phyloP scores from a whole-genome alignment of 2,329 filamentous ascomycete species.

The Samsoniella hepiali region DNA sequence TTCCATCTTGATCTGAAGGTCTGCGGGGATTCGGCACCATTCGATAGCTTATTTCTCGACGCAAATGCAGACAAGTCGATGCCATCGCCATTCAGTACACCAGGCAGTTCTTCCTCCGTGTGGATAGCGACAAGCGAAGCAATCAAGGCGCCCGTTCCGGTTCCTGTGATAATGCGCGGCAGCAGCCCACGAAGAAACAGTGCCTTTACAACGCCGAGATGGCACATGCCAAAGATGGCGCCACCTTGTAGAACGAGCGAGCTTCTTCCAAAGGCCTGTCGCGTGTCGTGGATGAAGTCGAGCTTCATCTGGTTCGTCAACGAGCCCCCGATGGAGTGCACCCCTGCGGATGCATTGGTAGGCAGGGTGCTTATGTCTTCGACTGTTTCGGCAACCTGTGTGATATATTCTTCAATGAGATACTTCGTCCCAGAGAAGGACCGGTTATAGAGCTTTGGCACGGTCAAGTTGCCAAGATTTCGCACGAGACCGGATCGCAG shows the following conservation, averaged over 20 bases:
- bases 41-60: slow-evolving; percentile 31
- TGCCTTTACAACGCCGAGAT: slow-evolving; percentile 86
- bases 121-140: slow-evolving; percentile 85
- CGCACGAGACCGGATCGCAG: slow-evolving; percentile 75
- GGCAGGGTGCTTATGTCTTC: slow-evolving; percentile 70
- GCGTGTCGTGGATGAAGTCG: slow-evolving; percentile 80
- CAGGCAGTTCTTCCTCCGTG: slow-evolving; percentile 77
- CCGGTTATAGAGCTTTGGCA: slow-evolving; percentile 75
- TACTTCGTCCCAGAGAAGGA: slow-evolving; percentile 87
- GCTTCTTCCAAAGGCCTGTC: slow-evolving; percentile 83
- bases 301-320: slow-evolving; percentile 75
- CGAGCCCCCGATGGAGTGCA: slow-evolving; percentile 36
- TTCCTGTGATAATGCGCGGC: slow-evolving; percentile 87
- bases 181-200: slow-evolving; percentile 76
- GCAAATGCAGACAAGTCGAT: slow-evolving; percentile 82
- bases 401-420: slow-evolving; percentile 87
- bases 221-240: slow-evolving; percentile 86
- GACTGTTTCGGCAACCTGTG: slow-evolving; percentile 76
- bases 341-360: slow-evolving; percentile 43
- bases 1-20: slow-evolving; percentile 44
- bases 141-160: slow-evolving; percentile 84
- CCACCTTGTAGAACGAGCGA: slow-evolving; percentile 86
- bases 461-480: slow-evolving; percentile 88
- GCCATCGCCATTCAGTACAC: slow-evolving; percentile 71
- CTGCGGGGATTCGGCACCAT: slow-evolving; percentile 34